Base-by-base conservation (phyloP, 2,329 filamentous ascomycete species). In the Balansia obtecta region DNA sequence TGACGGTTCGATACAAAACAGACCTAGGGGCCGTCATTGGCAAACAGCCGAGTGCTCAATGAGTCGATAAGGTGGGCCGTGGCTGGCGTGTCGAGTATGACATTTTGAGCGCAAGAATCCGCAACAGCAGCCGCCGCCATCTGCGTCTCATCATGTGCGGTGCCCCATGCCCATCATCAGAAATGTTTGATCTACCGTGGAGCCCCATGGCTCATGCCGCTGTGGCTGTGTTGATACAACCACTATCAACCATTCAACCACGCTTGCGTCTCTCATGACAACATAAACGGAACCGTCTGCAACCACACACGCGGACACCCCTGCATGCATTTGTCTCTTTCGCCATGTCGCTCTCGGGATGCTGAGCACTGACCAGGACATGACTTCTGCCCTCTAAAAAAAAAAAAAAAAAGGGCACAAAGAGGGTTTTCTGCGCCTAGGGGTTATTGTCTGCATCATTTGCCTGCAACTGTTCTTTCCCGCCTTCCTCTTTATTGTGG, bases 241-340 rank as follows among this genome's bases (percentile, higher is more conserved):
- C 34, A 15, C 8, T 27, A 27, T 37, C 47, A 44, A 40, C 47
- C 38, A 37, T 11, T 48, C 9, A 42, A 9, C 40, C 42, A 50
- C 42, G 34, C 48, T 45, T 32, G 4, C 44, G 48, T 45, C 48
- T 50, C 48, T 50, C 48, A 50, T 50, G 48, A 50, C 34, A 42
- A 32, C 40, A 30, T 20, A 49, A 44, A 45, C 27, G 16, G 16
- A 10, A 34, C 30, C 30, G 32, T 37, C 30, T 38, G 22, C 32
- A 48, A 20, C 40, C 47, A 37, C 41, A 44, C 39, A 40, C 38
- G 22, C 30, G 16, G 12, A 44, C 42, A 41, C 47, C 41, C 39
- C 40, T 49, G 39, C 39, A 33, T 34, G 11, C 32, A 43, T 22
- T 44, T 49, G 40, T 49, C 40, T 49, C 20, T 41, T 27, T 41